phyloP scores from a whole-genome alignment of 2,329 filamentous ascomycete species.

The Trichoderma endophyticum region DNA sequence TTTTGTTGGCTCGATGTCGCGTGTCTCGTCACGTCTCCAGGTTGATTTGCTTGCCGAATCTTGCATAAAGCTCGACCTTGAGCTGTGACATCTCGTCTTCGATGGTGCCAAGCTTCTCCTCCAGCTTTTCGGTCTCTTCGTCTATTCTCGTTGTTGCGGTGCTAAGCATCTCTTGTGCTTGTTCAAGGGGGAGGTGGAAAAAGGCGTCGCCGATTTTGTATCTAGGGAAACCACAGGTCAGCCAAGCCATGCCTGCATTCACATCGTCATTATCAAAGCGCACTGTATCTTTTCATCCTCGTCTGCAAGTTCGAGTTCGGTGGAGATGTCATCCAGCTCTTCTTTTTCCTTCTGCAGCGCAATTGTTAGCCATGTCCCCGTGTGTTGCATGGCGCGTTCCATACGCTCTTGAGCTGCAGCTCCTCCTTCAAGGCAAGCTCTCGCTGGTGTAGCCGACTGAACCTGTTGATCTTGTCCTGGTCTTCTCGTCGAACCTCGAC shows the following conservation, averaged over 20 bases:
- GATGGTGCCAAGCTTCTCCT: constrained; percentile 70
- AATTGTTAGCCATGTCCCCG: constrained; percentile 23
- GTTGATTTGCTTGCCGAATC: constrained; percentile 96
- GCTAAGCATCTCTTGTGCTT: constrained; percentile 82
- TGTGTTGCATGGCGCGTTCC: constrained; percentile 25
- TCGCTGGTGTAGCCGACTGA: constrained; percentile 89
- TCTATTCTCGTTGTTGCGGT: constrained; percentile 71
- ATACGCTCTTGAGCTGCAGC: constrained; percentile 72
- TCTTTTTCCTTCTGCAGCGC: constrained; percentile 87
- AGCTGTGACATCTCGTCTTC: constrained; percentile 85
- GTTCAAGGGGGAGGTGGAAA: constrained; percentile 76
- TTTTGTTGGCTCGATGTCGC: not conserved
- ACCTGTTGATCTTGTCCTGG: constrained; percentile 98
- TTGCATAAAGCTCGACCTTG: constrained; percentile 88
- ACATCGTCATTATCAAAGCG: constrained; percentile 32
- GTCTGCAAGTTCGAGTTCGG: constrained; percentile 88
- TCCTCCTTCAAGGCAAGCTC: constrained; percentile 77
- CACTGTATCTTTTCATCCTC: constrained; percentile 93
- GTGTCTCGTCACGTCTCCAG: constrained; percentile 67
- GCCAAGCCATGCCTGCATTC: not conserved
- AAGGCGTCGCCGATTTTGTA: constrained; percentile 98
- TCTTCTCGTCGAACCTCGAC: constrained; percentile 94
- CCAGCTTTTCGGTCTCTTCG: constrained; percentile 68
- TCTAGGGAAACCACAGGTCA: constrained; percentile 43
- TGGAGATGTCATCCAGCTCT: constrained; percentile 88